Conservation (phyloP, 768 basidiomycete species). For the Tylopilus sp. region DNA sequence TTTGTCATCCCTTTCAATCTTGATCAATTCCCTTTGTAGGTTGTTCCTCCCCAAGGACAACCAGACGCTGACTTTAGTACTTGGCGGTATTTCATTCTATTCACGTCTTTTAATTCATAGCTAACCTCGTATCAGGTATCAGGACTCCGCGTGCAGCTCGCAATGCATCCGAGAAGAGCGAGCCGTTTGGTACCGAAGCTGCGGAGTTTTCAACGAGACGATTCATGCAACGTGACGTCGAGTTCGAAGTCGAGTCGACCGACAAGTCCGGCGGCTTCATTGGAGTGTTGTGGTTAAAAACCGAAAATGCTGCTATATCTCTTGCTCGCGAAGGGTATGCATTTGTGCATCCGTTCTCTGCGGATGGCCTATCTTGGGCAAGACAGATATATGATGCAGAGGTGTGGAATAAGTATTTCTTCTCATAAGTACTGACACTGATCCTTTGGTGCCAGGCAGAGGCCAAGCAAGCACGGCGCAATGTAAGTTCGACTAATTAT, state of each 20-base stretch:
- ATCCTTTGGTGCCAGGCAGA: slow-evolving; percentile 49
- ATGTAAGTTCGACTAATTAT: slow-evolving; percentile 48
- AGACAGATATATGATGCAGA: slow-evolving; percentile 83
- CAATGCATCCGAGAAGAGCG: slow-evolving; percentile 75
- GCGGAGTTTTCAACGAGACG: slow-evolving; percentile 71
- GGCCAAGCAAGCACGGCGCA: slow-evolving; percentile 74
- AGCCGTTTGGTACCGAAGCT: slow-evolving; percentile 85
- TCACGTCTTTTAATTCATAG: background rate
- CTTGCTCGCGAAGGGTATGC: slow-evolving; percentile 87
- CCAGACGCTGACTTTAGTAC: slow-evolving; percentile 88
- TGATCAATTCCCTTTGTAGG: slow-evolving; percentile 36
- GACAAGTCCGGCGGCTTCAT: slow-evolving; percentile 98
- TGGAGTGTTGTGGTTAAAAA: slow-evolving; percentile 80
- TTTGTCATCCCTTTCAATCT: background rate
- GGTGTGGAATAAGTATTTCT: slow-evolving; percentile 41
- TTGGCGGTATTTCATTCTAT: slow-evolving; percentile 55
- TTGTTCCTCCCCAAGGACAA: slow-evolving; percentile 88
- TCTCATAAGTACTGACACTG: background rate
- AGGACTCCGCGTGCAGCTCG: slow-evolving; percentile 87
- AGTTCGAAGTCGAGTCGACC: slow-evolving; percentile 84
- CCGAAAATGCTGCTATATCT: slow-evolving; percentile 81
- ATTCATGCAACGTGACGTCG: slow-evolving; percentile 94
- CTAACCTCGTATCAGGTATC: slow-evolving; percentile 55
- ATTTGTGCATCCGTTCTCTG: slow-evolving; percentile 83
- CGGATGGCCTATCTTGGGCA: slow-evolving; percentile 76